A percentile compares a stretch with the other conserved stretches of the same genome.
Conservation (phyloP, 2,329 filamentous ascomycete genomes). For the Elsinoe ampelina region DNA sequence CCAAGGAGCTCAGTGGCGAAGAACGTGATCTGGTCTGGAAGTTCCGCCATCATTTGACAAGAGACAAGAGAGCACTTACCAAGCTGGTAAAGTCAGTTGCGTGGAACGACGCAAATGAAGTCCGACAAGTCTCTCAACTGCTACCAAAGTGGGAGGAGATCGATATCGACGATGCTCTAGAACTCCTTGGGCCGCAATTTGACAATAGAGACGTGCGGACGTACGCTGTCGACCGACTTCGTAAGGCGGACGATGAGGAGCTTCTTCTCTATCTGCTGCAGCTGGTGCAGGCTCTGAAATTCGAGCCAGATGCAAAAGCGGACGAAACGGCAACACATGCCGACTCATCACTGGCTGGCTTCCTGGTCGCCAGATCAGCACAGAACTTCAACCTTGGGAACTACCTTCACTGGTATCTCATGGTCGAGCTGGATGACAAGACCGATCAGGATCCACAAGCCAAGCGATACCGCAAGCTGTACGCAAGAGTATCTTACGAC, state of each 20-base stretch:
- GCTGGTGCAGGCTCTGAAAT: slow-evolving; percentile 91
- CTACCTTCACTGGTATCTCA: slow-evolving; percentile 96
- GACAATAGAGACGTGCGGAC: slow-evolving; percentile 80
- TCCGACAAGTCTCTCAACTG: slow-evolving; percentile 80
- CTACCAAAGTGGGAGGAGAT: slow-evolving; percentile 93
- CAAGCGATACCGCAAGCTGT: slow-evolving; percentile 69
- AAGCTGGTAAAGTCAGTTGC: slow-evolving; percentile 98
- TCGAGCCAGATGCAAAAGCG: slow-evolving; percentile 61
- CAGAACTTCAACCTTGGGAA: slow-evolving; percentile 87
- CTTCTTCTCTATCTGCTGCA: slow-evolving; percentile 85
- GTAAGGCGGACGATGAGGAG: slow-evolving; percentile 88
- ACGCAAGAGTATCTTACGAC: slow-evolving; percentile 87
- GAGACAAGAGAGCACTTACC: slow-evolving; percentile 77
- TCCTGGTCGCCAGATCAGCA: slow-evolving; percentile 79
- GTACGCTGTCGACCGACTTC: slow-evolving; percentile 84
- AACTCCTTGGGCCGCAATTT: slow-evolving; percentile 85
- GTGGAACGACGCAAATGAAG: slow-evolving; percentile 78
- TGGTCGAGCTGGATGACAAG: slow-evolving; percentile 87
- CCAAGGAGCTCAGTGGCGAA: slow-evolving; percentile 75
- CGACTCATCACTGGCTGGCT: slow-evolving; percentile 79
- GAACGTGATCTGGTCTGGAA: slow-evolving; percentile 97
- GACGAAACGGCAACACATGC: slow-evolving; percentile 44
- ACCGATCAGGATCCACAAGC: slow-evolving; percentile 40
- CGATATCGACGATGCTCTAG: slow-evolving; percentile 90
- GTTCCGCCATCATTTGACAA: slow-evolving; percentile 86